Base-by-base conservation (phyloP, 2,329 filamentous ascomycete species). In the Fusarium acutatum region DNA sequence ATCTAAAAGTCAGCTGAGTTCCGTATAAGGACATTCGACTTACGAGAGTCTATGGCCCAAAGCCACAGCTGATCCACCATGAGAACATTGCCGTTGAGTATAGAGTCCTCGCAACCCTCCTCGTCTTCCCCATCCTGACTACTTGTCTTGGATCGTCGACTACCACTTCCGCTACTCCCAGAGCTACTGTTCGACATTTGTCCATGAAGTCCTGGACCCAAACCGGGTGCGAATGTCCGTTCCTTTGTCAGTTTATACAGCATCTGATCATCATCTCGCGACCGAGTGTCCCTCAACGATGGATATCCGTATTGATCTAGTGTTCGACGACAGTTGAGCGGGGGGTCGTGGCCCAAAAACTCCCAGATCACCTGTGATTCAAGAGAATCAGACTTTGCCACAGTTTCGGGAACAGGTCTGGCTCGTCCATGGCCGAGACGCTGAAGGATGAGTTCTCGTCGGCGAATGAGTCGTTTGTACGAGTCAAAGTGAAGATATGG, bases 41-140 rank as follows among this genome's bases (percentile, higher is more conserved):
- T 77, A 88, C 87, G 86, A 22, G 82, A 86, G 61, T 88, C 84
- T n/a, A 89, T 83, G 0, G 84, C 85, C 88, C 88, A 89, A 1
- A 92, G 78, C 90, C 90, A 92, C 3, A 92, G 79, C 74, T 92
- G 90, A 65, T 92, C 90, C 0, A 92, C 88, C 88, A 92, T 92
- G n/a, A 92, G 78, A 6, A 89, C 84, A 43, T 91, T 91, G 0
- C 89, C 88, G 32, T 89, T 84, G 5, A 86, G 77, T 5, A 88
- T 79, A 13, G 82, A 76, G 12, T 87, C 83, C 1, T 82, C 79
- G 0, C 71, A 60, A 9, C 69, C 62, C 15, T 82, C 79, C 5
- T 80, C 77, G 3, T 76, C 65, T 2, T 76, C 66, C 1, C 75
- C 73, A 6, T 76, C 77, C 7, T 78, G 74, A 69, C 80, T 81